These are phyloP conservation scores for Zygosaccharomyces kombuchaensis DNA, from an alignment of 805 yeast genomes.

Conservation along the genomic window DNA sequence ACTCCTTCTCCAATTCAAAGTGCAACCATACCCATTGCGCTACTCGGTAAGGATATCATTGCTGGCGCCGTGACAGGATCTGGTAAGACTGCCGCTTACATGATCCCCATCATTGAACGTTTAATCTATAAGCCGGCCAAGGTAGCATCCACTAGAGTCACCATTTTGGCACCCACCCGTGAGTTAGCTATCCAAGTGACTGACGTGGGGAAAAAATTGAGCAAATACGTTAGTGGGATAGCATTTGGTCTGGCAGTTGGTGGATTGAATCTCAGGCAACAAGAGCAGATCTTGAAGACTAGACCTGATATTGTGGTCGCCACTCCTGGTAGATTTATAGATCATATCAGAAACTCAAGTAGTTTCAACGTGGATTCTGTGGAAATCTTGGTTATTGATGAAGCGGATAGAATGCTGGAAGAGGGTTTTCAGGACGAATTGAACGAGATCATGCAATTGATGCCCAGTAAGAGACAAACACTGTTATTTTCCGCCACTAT, in stretches of 20 bases:
- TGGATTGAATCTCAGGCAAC: conserved; percentile 91
- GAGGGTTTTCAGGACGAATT: conserved; percentile 97
- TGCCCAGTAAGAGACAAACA: conserved; percentile 92
- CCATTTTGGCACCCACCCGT: conserved; percentile 93
- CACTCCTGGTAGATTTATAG: conserved; percentile 98
- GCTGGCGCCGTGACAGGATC: conserved; percentile 99
- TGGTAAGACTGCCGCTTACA: conserved; percentile 98
- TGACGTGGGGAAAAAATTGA: conserved; percentile 86
- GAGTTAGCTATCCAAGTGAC: conserved; percentile 94
- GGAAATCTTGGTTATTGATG: conserved; percentile 91
- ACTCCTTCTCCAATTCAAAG: conserved; percentile 92
- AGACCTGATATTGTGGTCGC: conserved; percentile 97
- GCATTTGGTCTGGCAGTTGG: conserved; percentile 97
- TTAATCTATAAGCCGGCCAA: conserved; percentile 82
- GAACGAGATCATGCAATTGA: conserved; percentile 77
- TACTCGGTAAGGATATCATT: conserved; percentile 91
- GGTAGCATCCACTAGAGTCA: conserved; percentile 82
- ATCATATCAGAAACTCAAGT: conserved; percentile 92
- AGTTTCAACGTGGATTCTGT: conserved; percentile 86
- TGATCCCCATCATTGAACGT: conserved; percentile 94
- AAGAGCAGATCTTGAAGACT: conserved; percentile 86
- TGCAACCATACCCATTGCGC: conserved; percentile 88
- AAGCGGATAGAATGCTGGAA: conserved; percentile 98
- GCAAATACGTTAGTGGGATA: conserved; percentile 67
- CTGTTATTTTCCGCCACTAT: conserved; percentile 95